These are phyloP conservation scores for Tolypocladium cylindrosporum DNA, from an alignment of 2,329 filamentous ascomycete species.

Conservation along the genomic window DNA sequence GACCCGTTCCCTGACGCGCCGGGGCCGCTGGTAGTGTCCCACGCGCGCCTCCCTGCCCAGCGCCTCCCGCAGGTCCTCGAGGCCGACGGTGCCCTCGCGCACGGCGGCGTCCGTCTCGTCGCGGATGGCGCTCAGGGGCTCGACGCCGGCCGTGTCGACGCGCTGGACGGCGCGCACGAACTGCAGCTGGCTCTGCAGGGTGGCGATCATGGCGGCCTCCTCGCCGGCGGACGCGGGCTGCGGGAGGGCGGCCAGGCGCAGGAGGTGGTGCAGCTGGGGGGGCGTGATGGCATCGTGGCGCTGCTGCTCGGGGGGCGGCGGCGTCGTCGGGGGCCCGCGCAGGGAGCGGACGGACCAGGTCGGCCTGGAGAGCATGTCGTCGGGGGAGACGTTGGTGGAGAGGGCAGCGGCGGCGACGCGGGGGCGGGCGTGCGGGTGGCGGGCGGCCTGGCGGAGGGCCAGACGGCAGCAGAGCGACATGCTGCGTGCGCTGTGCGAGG, in stretches of 20 bases:
- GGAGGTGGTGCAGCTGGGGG: slow-evolving; percentile 67
- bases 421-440: slow-evolving; percentile 1
- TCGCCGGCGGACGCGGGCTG: slow-evolving; percentile 52
- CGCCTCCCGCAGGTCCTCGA: slow-evolving; percentile 45
- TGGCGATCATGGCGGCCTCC: slow-evolving; percentile 61
- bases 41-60: slow-evolving; percentile 50
- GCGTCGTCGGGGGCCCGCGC: slow-evolving; percentile 7
- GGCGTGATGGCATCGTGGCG: slow-evolving; percentile 40
- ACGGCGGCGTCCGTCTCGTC: slow-evolving; percentile 65
- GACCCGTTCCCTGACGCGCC: slow-evolving; percentile 22
- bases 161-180: slow-evolving; percentile 83
- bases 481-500: not conserved
- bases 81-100: slow-evolving; percentile 45
- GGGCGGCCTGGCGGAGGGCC: slow-evolving; percentile 12
- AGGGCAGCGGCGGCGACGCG: slow-evolving; percentile 4
- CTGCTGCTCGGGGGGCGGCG: slow-evolving; percentile 3
- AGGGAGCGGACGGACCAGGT: slow-evolving; percentile 79
- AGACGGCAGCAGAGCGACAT: slow-evolving; percentile 24
- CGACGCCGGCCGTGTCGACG: slow-evolving; percentile 63
- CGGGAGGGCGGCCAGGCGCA: slow-evolving; percentile 82
- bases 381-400: slow-evolving; percentile 9
- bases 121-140: slow-evolving; percentile 67
- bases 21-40: slow-evolving; percentile 42
- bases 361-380: slow-evolving; percentile 55
- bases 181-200: slow-evolving; percentile 71